These are phyloP conservation scores for Chiua virens DNA, from an alignment of 768 basidiomycete genomes.

Conservation along the genomic window DNA sequence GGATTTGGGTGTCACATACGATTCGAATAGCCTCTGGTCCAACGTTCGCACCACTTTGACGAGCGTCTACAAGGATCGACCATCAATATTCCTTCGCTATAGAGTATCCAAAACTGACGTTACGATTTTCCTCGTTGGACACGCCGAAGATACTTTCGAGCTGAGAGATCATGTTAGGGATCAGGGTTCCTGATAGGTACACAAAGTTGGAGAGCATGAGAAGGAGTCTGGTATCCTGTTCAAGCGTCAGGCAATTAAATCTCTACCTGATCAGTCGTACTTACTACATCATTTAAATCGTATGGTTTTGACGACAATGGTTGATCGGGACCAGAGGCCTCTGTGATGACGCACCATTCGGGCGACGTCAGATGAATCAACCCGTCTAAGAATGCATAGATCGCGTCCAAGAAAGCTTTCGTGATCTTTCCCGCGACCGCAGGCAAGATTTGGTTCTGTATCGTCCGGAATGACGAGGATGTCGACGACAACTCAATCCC, in stretches of 20 bases:
- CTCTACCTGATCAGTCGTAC: constrained; percentile 18
- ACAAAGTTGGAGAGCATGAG: constrained; percentile 89
- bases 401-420: constrained; percentile 79
- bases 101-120: constrained; percentile 42
- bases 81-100: not conserved
- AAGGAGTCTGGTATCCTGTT: constrained; percentile 83
- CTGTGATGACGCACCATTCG: constrained; percentile 45
- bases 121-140: constrained; percentile 69
- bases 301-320: constrained; percentile 35
- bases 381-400: constrained; percentile 87
- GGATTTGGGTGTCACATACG: constrained; percentile 83
- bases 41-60: constrained; percentile 77
- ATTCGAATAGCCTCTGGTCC: constrained; percentile 87
- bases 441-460: constrained; percentile 56
- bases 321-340: constrained; percentile 8
- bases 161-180: constrained; percentile 80
- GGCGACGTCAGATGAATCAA: constrained; percentile 76
- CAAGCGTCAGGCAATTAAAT: not conserved
- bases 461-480: constrained; percentile 48
- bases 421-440: constrained; percentile 74
- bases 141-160: constrained; percentile 76
- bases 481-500: constrained; percentile 59
- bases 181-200: constrained; percentile 63
- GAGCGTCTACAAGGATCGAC: constrained; percentile 50
- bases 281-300: constrained; percentile 63